Evolutionary conservation across 106 monocot species (phyloP).

Genomic region (Ottelia alismoides): DNA sequence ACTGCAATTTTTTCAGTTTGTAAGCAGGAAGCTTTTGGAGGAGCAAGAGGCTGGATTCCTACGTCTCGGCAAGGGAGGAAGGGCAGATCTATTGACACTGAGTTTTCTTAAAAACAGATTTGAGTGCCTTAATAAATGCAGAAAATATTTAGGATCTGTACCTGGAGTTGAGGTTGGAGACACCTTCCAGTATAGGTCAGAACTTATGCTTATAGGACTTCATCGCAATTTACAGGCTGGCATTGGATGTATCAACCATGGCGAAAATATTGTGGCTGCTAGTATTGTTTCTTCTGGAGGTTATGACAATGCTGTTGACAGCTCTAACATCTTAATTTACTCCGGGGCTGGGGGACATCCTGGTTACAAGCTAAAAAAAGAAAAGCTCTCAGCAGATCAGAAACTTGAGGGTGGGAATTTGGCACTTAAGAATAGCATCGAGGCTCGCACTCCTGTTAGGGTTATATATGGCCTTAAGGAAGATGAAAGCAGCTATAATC

Average conservation of each 20-base stretch:
- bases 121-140: neutral
- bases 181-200: neutral
- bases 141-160: neutral
- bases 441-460: neutral
- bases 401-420: neutral
- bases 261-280: neutral
- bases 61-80: neutral
- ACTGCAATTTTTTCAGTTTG: neutral
- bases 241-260: neutral
- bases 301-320: neutral
- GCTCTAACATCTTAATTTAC: neutral
- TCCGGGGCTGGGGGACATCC: neutral
- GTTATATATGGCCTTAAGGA: neutral
- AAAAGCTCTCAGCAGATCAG: neutral
- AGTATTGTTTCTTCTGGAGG: neutral
- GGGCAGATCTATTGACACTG: neutral
- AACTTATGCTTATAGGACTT: neutral
- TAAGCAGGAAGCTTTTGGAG: neutral
- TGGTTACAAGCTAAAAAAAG: too few species aligned
- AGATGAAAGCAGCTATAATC: neutral
- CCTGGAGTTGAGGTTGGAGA: slow-evolving; percentile 1
- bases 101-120: neutral
- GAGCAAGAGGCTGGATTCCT: neutral
- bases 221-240: neutral
- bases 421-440: slow-evolving; percentile 1